Conservation (phyloP, 148 eudicot species). For the Vaccinium corymbosum region DNA sequence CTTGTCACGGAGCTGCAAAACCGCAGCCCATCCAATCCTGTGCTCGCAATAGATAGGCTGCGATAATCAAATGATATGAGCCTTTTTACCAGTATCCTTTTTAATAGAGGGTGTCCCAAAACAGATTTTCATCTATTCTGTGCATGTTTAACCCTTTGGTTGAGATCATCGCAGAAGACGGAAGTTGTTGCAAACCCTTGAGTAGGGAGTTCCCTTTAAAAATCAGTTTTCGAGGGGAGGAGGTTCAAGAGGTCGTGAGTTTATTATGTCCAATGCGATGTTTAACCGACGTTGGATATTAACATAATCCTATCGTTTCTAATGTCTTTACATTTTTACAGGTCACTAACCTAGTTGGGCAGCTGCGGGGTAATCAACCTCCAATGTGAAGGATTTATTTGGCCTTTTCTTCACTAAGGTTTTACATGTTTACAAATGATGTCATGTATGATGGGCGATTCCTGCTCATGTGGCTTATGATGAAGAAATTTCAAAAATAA, state of each 20-base stretch:
- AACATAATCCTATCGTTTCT: neutral
- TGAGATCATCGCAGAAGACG: neutral
- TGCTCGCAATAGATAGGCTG: neutral
- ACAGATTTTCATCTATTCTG: neutral
- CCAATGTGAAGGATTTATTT: constrained; percentile 35
- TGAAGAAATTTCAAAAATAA: neutral
- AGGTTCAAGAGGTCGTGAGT: neutral
- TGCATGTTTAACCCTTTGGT: neutral
- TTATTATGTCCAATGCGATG: neutral
- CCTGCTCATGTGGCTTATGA: neutral
- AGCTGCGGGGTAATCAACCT: constrained; percentile 58
- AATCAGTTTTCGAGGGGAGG: neutral
- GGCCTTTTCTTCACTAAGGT: neutral
- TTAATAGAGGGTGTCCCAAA: neutral
- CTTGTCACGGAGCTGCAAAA: neutral
- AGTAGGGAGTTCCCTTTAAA: neutral
- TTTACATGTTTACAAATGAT: neutral
- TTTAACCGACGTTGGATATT: neutral
- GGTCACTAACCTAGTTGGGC: constrained; percentile 78
- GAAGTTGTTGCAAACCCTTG: neutral
- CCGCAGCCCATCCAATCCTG: neutral
- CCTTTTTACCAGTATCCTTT: neutral
- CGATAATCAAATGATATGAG: neutral
- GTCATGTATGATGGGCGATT: no score
- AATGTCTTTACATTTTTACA: constrained; percentile 22